Conservation (phyloP, 306 rosid species). For the Lathyrus oleraceus region DNA sequence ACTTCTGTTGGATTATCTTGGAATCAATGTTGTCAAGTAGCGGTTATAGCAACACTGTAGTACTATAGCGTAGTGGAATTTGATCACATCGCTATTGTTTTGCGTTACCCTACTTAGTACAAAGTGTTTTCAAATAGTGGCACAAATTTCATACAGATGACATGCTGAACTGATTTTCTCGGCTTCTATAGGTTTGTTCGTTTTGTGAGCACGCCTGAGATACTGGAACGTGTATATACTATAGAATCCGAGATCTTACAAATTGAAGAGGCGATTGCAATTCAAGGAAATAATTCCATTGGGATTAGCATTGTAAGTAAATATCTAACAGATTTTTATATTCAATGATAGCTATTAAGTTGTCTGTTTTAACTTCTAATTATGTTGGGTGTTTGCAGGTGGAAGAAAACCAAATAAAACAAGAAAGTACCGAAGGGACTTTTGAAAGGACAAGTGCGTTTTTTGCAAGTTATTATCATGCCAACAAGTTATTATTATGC, state of each 20-base stretch:
- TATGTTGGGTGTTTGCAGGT: slow-evolving; percentile 52
- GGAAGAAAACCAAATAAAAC: slow-evolving; percentile 67
- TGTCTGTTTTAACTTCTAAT: slow-evolving; percentile 33
- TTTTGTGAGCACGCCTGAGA: slow-evolving; percentile 92
- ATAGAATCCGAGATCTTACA: slow-evolving; percentile 83
- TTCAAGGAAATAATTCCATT: slow-evolving; percentile 74
- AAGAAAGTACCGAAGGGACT: slow-evolving; percentile 61
- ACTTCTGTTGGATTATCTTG: slow-evolving; percentile 9
- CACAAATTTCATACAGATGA: background rate
- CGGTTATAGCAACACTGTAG: background rate
- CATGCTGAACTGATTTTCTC: slow-evolving; percentile 26
- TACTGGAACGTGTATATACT: slow-evolving; percentile 86
- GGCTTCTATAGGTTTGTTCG: slow-evolving; percentile 78
- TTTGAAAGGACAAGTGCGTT: slow-evolving; percentile 25
- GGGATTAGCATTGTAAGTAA: slow-evolving; percentile 59
- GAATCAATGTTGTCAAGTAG: background rate
- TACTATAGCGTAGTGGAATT: background rate
- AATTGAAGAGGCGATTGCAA: slow-evolving; percentile 83
- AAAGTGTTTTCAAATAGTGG: background rate
- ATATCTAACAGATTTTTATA: slow-evolving; percentile 18
- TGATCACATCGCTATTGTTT: background rate
- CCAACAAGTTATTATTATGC: slow-evolving; percentile 28
- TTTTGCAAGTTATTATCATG: slow-evolving; percentile 27
- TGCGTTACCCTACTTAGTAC: background rate
- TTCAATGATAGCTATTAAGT: slow-evolving; percentile 11